Evolutionary conservation across 805 yeast species (phyloP), one percentile per base, ranked within the genome.

Genomic region (Ogataea kodamae): DNA sequence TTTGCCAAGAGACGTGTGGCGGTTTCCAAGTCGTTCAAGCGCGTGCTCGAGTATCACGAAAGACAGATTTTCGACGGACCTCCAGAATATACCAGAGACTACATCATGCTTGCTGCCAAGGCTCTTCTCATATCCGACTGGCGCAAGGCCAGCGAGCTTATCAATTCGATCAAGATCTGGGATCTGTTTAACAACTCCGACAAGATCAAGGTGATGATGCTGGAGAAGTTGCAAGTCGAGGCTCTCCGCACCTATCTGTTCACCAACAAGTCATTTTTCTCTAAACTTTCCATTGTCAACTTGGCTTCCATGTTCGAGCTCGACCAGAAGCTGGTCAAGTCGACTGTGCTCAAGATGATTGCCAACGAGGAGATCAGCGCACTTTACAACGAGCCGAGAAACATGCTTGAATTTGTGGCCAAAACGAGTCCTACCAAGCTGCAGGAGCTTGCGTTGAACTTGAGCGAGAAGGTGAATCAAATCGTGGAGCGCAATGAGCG

Each of bases 51-150:
- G 59, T 84, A 81, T 68, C 88, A 85, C 56, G 96, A 89, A 58
- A 82, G 90, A 64, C 96, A 89, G 62, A 82, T 82, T 38, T 92
- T 90, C 72, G 86, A 87, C 44, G 98, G 97, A 26, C 98, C 98
- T 29, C 96, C 97, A 35, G 98, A 92, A 66, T 86, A 89, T 60
- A 84, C 94, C 28, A 81, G 94, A 54, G 99, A 92, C 61, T 85
- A 76, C 63, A 81, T 92, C 50, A 80, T 90, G 72, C 85, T 84
- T 60, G 95, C 97, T 30, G 94, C 97, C 25, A 80, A 80, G 63
- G 77, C 86, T 19, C 76, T 92, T 61, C 85, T 84, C 57, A 74
- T 74, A 50, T 96, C 97, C 48, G 86, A 90, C 56, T 92, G 98
- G 97, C 65, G 72, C 44, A 70, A 73, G 49, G 81, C 95, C 15